Conservation (phyloP, 225 moss, liverwort and hornwort genomes). For the Straminergon stramineum region DNA sequence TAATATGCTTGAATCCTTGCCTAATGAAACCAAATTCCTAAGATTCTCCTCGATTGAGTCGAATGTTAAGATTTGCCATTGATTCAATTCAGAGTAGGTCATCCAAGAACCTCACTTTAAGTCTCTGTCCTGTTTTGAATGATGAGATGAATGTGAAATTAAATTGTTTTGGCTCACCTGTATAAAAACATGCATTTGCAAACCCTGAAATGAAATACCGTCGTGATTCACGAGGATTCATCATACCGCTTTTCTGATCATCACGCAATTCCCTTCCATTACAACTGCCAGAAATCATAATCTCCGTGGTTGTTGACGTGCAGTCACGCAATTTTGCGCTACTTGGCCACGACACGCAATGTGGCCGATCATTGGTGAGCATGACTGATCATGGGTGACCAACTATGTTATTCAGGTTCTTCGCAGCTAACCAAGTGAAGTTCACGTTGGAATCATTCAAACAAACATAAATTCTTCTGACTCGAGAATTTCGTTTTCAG, state of each 20-base stretch:
- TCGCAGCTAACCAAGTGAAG: neutral
- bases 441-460: neutral
- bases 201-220: neutral
- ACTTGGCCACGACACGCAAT: conserved; percentile 35
- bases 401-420: neutral
- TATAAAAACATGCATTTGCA: neutral
- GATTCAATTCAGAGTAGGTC: neutral
- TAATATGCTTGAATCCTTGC: neutral
- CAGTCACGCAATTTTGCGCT: conserved; percentile 38
- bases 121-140: neutral
- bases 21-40: neutral
- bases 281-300: neutral
- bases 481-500: neutral
- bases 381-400: neutral
- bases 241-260: neutral
- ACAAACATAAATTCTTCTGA: neutral
- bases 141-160: neutral
- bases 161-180: neutral
- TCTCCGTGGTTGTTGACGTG: neutral
- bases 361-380: conserved; percentile 33
- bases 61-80: too few relatives aligned
- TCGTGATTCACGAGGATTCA: too few relatives aligned
- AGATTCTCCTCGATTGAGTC: neutral
- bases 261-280: neutral
- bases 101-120: neutral